Evolutionary conservation across 805 yeast genomes (phyloP).

Genomic region (Starmerella gropengiesseri): DNA sequence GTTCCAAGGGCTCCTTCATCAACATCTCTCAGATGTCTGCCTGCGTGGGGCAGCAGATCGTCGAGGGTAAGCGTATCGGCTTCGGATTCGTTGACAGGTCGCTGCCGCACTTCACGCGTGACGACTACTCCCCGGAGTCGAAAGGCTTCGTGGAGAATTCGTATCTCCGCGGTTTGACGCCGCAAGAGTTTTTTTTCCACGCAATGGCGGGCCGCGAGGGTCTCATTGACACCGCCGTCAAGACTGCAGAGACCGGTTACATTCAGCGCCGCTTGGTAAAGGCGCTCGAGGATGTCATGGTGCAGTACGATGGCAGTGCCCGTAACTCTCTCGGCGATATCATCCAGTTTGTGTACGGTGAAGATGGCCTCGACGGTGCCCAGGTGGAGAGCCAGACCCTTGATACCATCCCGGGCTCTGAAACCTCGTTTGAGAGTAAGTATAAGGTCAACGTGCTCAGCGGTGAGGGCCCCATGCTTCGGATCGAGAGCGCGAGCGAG

Average conservation of each 20-base stretch:
- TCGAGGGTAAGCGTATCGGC: constrained; percentile 98
- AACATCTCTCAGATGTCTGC: constrained; percentile 99
- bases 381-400: constrained; percentile 94
- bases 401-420: constrained; percentile 91
- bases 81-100: constrained; percentile 95
- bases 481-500: constrained; percentile 81
- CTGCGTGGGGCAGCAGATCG: constrained; percentile 99
- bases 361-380: constrained; percentile 97
- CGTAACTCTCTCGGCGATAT: constrained; percentile 95
- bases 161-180: constrained; percentile 91
- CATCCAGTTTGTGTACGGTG: constrained; percentile 94
- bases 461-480: constrained; percentile 45
- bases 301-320: constrained; percentile 95
- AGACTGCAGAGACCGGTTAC: constrained; percentile 98
- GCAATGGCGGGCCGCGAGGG: constrained; percentile 99
- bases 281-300: constrained; percentile 95
- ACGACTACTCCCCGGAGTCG: constrained; percentile 96
- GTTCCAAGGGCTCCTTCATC: constrained; percentile 98
- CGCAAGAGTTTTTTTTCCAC: constrained; percentile 97
- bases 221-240: constrained; percentile 97
- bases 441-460: constrained; percentile 82
- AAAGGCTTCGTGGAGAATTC: constrained; percentile 97
- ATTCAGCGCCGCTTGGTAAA: constrained; percentile 96
- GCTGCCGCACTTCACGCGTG: constrained; percentile 94
- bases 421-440: constrained; percentile 66